Evolutionary conservation across 2,329 filamentous ascomycete species (phyloP).

Genomic region (Ustilaginoidea virens): DNA sequence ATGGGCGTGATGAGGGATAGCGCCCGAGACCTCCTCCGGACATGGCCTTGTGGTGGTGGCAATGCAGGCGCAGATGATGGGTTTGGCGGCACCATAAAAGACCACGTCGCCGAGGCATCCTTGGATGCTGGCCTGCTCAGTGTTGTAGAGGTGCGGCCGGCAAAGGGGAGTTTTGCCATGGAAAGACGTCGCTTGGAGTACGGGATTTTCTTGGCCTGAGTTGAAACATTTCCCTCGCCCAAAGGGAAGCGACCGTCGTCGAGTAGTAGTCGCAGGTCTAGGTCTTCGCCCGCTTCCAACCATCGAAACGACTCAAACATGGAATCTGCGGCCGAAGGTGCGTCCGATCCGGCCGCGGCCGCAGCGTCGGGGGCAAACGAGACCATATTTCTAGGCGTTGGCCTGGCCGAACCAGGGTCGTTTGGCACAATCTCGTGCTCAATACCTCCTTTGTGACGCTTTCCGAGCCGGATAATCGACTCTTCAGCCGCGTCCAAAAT

Average conservation of each 20-base stretch:
- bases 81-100: conserved; percentile 11
- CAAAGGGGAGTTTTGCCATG: conserved; percentile 49
- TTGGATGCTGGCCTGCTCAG: conserved; percentile 31
- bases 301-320: conserved; percentile 56
- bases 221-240: conserved; percentile 28
- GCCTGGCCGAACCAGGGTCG: conserved; percentile 1
- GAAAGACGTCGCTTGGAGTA: conserved; percentile 60
- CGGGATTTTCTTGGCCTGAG: conserved; percentile 31
- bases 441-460: conserved; percentile 10
- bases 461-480: conserved; percentile 11
- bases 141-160: conserved; percentile 33
- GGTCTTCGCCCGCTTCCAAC: conserved; percentile 56
- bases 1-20: conserved; percentile 37
- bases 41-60: conserved; percentile 20
- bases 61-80: conserved; percentile 9
- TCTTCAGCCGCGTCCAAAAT: conserved; percentile 17
- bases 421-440: conserved; percentile 6
- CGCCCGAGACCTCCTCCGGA: conserved; percentile 35
- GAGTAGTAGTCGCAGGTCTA: conserved; percentile 50
- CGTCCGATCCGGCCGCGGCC: conserved; percentile 2
- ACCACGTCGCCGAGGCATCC: conserved; percentile 19
- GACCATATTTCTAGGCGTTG: conserved; percentile 10
- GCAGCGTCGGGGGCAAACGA: conserved; percentile 8
- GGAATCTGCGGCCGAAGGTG: conserved; percentile 25
- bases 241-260: conserved; percentile 57